A percentile compares a stretch with the other conserved stretches of the same genome.
These are phyloP conservation scores for Amanita pallidorosea DNA, from an alignment of 768 basidiomycete species.

Conservation along the genomic window DNA sequence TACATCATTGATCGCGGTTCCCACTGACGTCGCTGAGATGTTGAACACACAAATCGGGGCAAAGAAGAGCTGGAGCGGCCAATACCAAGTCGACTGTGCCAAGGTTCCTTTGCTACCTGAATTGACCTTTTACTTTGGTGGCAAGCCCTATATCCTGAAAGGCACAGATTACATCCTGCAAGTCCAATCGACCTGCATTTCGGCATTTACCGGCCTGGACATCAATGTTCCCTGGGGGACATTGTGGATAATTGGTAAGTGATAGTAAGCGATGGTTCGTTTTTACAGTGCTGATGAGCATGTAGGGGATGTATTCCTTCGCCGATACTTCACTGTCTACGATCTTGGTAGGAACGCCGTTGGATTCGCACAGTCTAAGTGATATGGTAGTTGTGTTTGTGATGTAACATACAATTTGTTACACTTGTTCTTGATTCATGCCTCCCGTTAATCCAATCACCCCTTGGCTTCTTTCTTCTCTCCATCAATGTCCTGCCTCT, in stretches of 20 bases:
- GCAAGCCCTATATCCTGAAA: conserved; percentile 69
- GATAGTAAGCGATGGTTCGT: neutral
- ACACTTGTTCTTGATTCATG: neutral
- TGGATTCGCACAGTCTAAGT: conserved; percentile 56
- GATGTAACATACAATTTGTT: neutral
- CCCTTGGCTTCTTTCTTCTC: neutral
- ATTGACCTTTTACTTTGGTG: conserved; percentile 74
- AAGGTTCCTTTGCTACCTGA: conserved; percentile 80
- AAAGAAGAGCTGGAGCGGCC: conserved; percentile 90
- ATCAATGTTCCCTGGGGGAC: conserved; percentile 70
- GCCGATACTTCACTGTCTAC: conserved; percentile 89
- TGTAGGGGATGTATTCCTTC: conserved; percentile 80
- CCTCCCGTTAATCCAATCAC: neutral
- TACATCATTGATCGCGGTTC: conserved; percentile 89
- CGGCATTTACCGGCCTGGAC: conserved; percentile 86
- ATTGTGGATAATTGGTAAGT: conserved; percentile 85
- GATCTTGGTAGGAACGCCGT: conserved; percentile 71
- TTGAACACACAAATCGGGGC: conserved; percentile 93
- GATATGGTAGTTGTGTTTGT: conserved; percentile 3
- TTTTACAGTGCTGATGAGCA: conserved; percentile 3
- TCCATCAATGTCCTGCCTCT: neutral
- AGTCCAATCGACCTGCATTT: conserved; percentile 88
- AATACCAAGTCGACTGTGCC: conserved; percentile 84
- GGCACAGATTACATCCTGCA: conserved; percentile 86
- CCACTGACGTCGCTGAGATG: conserved; percentile 95